Evolutionary conservation across 441 rosid species (phyloP).

Genomic region (Brassica balearica): DNA sequence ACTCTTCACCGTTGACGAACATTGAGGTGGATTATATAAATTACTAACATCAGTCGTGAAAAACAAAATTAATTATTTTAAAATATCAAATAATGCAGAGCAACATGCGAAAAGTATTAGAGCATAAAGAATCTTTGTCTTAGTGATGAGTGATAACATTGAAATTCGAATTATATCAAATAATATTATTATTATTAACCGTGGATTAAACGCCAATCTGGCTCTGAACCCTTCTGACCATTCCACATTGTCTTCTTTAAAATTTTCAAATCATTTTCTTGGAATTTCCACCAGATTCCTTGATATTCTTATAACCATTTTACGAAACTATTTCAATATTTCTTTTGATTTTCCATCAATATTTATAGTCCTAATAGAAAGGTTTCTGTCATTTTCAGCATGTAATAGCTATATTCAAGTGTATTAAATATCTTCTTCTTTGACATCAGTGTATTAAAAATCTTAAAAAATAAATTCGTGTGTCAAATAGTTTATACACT

Average conservation of each 20-base stretch:
- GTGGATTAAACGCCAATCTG: constrained; percentile 45
- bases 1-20: constrained; percentile 39
- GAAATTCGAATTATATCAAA: constrained; percentile 12
- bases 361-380: constrained; percentile 16
- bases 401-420: not conserved
- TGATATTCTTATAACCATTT: constrained; percentile 20
- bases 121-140: constrained; percentile 71
- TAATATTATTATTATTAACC: constrained; percentile 10
- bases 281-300: constrained; percentile 35
- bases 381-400: constrained; percentile 34
- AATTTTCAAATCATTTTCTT: constrained; percentile 15
- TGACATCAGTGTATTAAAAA: not conserved
- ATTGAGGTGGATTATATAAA: constrained; percentile 5
- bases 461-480: not conserved
- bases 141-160: constrained; percentile 38
- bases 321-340: not conserved
- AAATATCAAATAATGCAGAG: constrained; percentile 25
- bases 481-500: not conserved
- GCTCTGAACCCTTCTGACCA: constrained; percentile 44
- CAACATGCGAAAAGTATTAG: constrained; percentile 44
- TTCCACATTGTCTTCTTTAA: constrained; percentile 37
- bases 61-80: constrained; percentile 10
- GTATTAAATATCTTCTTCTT: not conserved
- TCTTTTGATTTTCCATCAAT: constrained; percentile 13
- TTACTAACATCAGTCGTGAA: constrained; percentile 6